These are phyloP conservation scores for Scheffersomyces coipomensis DNA, from an alignment of 805 yeast species.

Conservation along the genomic window DNA sequence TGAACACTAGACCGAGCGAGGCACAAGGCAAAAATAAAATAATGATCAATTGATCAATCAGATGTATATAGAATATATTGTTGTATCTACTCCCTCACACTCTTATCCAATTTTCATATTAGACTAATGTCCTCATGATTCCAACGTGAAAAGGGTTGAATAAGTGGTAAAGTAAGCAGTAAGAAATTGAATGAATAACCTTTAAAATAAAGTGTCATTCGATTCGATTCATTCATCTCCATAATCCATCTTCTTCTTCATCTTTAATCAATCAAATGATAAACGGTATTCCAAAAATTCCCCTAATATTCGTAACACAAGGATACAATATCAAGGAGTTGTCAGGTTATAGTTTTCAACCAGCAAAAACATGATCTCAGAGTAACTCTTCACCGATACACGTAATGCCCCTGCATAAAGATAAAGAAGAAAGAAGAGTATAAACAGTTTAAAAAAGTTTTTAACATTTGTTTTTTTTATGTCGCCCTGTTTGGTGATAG, in stretches of 20 bases:
- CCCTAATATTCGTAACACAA: constrained; percentile 55
- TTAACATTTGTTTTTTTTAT: not conserved
- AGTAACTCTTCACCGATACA: constrained; percentile 99
- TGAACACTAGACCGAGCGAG: constrained; percentile 43
- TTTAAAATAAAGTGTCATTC: not conserved
- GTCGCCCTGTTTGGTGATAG: not conserved
- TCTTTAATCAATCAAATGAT: no score
- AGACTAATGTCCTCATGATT: constrained; percentile 6
- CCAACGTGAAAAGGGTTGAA: not conserved
- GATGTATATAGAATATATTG: no score
- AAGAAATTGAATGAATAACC: constrained; percentile 10
- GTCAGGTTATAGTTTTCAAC: constrained; percentile 99
- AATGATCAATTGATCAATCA: not conserved
- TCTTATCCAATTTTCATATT: no score
- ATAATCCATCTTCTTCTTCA: no score
- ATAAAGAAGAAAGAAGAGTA: constrained; percentile 40
- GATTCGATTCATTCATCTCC: not conserved
- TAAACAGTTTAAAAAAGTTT: constrained; percentile 1
- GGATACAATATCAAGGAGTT: constrained; percentile 53
- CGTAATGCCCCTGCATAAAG: constrained; percentile 99
- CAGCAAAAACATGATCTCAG: constrained; percentile 99
- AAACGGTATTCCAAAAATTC: constrained; percentile 66
- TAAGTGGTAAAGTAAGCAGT: constrained; percentile 2
- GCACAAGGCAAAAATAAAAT: constrained; percentile 34
- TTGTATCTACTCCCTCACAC: no score